Percentiles rank a stretch among this genome's conserved stretches.
These are phyloP conservation scores for Cyberlindnera maclurae DNA, from an alignment of 805 yeast genomes.

Conservation along the genomic window DNA sequence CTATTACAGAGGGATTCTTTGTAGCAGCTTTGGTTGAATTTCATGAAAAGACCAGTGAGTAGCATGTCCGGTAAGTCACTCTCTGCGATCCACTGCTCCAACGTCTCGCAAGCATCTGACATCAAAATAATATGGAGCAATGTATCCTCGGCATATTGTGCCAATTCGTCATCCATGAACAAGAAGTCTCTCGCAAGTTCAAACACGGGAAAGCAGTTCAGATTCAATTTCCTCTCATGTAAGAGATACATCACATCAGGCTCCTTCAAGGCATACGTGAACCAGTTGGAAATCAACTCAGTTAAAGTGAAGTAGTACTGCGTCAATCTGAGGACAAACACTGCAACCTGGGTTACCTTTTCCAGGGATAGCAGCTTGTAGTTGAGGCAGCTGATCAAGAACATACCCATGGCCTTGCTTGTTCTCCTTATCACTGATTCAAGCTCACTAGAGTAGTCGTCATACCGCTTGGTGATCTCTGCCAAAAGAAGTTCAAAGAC, in stretches of 20 bases:
- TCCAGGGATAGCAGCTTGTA: slow-evolving; percentile 2
- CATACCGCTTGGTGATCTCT: slow-evolving; percentile 11
- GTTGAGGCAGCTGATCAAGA: slow-evolving; percentile 10
- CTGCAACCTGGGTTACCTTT: slow-evolving; percentile 2
- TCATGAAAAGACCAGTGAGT: slow-evolving; percentile 11
- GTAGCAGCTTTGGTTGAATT: slow-evolving; percentile 11
- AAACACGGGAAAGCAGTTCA: slow-evolving; percentile 18
- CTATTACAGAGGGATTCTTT: slow-evolving; percentile 1
- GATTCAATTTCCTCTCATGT: slow-evolving; percentile 1
- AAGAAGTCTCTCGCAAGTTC: slow-evolving; percentile 20
- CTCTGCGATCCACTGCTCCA: slow-evolving; percentile 14
- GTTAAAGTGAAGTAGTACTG: slow-evolving; percentile 14
- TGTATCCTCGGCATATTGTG: slow-evolving; percentile 5
- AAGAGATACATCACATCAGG: slow-evolving; percentile 14
- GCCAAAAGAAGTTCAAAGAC: slow-evolving; percentile 11
- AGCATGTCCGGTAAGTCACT: slow-evolving; percentile 18
- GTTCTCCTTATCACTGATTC: slow-evolving; percentile 6
- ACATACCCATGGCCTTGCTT: slow-evolving; percentile 12
- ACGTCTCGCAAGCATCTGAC: slow-evolving; percentile 5
- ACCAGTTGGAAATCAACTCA: slow-evolving; percentile 16
- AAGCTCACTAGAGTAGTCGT: slow-evolving; percentile 9
- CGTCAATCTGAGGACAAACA: slow-evolving; percentile 9
- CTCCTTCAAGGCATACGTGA: slow-evolving; percentile 5
- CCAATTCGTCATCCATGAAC: slow-evolving; percentile 12
- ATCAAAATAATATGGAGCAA: slow-evolving; percentile 13